Evolutionary conservation across 2,329 filamentous ascomycete species (phyloP), one percentile per base, ranked within the genome.

Genomic region (Chaetomium sp.): DNA sequence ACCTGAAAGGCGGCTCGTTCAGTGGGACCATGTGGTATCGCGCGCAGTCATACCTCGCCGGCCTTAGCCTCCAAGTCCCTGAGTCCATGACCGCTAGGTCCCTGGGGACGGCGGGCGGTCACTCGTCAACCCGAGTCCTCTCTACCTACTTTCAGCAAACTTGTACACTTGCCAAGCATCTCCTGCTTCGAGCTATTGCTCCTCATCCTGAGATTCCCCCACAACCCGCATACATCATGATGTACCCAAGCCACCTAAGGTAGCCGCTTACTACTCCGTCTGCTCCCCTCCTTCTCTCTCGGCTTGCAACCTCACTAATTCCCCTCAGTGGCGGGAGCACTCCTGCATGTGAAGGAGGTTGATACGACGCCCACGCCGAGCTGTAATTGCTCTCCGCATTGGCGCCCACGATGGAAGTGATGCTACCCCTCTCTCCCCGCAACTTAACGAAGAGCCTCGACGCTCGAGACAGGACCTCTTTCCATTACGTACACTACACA

Each of bases 331-430:
- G 19, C 10, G 16, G 21, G 25, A 25, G 21, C 8, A 2, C 19
- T 9, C 16, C 35, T 25, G 49, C 58, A 60, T 60, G 58, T 54
- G 50, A 61, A 31, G 31, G 21, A 45, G 38, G 7, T 25, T 60
- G 49, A 60, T 35, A 12, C n/a, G 19, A n/a, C 45, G 45, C 3
- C 38, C n/a, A 23, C 7, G 4, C 16, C n/a, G 19, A n/a, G 23
- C 21, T 47, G 45, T 23, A 21, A 23, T 21, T 21, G n/a, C 5
- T 12, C 33, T 35, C 33, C 8, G 33, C 33, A 29, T 29, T 29
- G 27, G 27, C 27, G 3, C 27, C 27, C 3, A 29, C 27, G 27
- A 29, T n/a, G n/a, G n/a, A n/a, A n/a, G n/a, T n/a, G n/a, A n/a
- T n/a, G n/a, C n/a, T n/a, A n/a, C n/a, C n/a, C n/a, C n/a, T n/a